These are phyloP conservation scores for Colletotrichum tanaceti DNA, from an alignment of 2,329 filamentous ascomycete genomes.

Conservation along the genomic window DNA sequence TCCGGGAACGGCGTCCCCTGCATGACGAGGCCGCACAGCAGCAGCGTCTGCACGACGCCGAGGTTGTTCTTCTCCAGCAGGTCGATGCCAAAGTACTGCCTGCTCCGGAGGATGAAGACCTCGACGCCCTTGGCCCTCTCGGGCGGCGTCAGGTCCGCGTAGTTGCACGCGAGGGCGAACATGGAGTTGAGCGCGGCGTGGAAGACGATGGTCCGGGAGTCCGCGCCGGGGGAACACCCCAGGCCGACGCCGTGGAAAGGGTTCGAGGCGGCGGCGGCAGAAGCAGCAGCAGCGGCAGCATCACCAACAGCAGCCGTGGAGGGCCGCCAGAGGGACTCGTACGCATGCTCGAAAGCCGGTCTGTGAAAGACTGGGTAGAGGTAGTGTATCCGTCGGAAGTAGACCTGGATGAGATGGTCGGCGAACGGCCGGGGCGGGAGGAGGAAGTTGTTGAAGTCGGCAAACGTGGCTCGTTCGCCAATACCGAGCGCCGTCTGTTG, in stretches of 20 bases:
- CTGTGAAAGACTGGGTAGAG: constrained; percentile 59
- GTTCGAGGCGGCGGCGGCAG: constrained; percentile 15
- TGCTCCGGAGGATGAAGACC: constrained; percentile 12
- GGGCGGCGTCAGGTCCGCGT: not conserved
- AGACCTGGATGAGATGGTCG: constrained; percentile 55
- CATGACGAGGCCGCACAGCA: constrained; percentile 53
- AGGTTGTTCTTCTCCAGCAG: constrained; percentile 52
- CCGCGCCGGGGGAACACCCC: constrained; percentile 44
- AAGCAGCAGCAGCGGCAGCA: not conserved
- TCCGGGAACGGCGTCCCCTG: constrained; percentile 55
- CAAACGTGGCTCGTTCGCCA: constrained; percentile 36
- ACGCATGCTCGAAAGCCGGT: constrained; percentile 54
- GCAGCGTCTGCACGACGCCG: constrained; percentile 54
- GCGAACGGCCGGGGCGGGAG: constrained; percentile 55
- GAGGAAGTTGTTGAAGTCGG: constrained; percentile 46
- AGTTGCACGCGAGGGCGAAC: constrained; percentile 56
- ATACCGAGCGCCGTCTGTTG: not conserved
- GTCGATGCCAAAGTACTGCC: constrained; percentile 44
- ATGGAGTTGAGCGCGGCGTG: constrained; percentile 56
- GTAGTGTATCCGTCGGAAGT: constrained; percentile 54
- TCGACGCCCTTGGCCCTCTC: constrained; percentile 15
- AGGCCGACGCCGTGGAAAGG: constrained; percentile 48
- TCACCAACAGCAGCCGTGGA: constrained; percentile 16
- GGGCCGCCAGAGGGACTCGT: constrained; percentile 53
- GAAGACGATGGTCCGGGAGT: constrained; percentile 52